Percentiles rank a stretch among this genome's conserved stretches.
Evolutionary conservation across 2,329 filamentous ascomycete species (phyloP).

Genomic region (Calonectria ilicicola): DNA sequence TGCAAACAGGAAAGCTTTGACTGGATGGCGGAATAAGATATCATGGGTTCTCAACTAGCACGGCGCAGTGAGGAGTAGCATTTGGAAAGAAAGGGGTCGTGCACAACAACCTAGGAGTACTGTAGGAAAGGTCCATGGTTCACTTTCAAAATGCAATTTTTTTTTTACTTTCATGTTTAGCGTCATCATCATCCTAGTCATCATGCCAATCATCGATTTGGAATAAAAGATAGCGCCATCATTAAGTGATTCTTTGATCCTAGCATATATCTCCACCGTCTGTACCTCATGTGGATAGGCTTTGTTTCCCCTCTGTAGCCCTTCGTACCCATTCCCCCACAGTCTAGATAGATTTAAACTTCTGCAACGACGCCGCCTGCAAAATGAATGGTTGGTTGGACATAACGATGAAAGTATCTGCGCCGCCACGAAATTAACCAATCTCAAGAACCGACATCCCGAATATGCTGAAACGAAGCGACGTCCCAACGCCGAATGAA

Average conservation of each 20-base stretch:
- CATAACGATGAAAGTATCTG: conserved; percentile 43
- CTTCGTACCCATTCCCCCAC: conserved; percentile 6
- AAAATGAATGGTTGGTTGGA: conserved; percentile 39
- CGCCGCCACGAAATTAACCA: conserved; percentile 46
- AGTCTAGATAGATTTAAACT: conserved; percentile 33
- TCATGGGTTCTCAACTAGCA: conserved; percentile 39
- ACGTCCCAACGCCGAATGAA: conserved; percentile 48
- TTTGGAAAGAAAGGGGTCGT: conserved; percentile 24
- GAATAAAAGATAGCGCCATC: conserved; percentile 25
- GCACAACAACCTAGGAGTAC: conserved; percentile 23
- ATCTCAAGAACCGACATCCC: conserved; percentile 45
- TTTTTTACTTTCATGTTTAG: background rate
- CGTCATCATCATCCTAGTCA: conserved; percentile 27
- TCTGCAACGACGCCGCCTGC: conserved; percentile 34
- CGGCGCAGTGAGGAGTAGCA: conserved; percentile 35
- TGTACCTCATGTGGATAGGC: conserved; percentile 19
- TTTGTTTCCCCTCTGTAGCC: background rate
- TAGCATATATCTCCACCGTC: conserved; percentile 15
- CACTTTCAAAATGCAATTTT: conserved; percentile 13
- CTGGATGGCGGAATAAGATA: conserved; percentile 33
- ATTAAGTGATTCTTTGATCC: conserved; percentile 27
- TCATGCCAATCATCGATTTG: conserved; percentile 14
- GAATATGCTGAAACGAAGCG: conserved; percentile 45
- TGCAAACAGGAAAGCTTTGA: conserved; percentile 27
- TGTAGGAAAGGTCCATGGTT: conserved; percentile 26